Conservation (phyloP, 495 filamentous ascomycete genomes). For the Xylaria scruposa region DNA sequence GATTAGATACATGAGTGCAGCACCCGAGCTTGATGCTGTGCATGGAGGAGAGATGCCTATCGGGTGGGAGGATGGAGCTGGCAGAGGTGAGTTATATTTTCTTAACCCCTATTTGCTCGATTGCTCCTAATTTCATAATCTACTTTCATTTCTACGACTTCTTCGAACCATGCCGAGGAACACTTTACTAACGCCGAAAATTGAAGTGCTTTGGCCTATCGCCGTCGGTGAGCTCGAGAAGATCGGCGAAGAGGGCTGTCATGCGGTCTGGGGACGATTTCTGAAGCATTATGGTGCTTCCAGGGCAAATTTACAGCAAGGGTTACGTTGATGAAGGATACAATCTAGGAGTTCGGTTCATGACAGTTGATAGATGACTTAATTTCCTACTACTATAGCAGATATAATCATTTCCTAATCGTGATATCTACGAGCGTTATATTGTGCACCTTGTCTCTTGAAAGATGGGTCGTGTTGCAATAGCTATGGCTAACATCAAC, state of each 20-base stretch:
- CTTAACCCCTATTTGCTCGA: neutral
- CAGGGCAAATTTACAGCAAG: conserved; percentile 15
- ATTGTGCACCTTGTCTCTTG: too few species aligned
- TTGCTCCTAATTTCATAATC: neutral
- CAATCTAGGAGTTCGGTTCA: neutral
- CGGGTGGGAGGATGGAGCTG: conserved; percentile 57
- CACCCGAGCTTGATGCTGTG: conserved; percentile 44
- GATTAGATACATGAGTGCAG: conserved; percentile 51
- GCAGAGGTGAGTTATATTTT: too few species aligned
- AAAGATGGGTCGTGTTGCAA: too few species aligned
- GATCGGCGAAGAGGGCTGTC: conserved; percentile 7
- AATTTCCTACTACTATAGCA: neutral
- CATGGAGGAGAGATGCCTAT: conserved; percentile 45
- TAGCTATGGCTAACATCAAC: neutral
- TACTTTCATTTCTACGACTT: neutral
- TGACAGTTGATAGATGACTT: neutral
- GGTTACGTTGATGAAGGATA: neutral
- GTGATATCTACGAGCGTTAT: too few species aligned
- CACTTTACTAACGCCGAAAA: neutral
- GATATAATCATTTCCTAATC: neutral
- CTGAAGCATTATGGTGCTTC: conserved; percentile 53
- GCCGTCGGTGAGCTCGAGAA: conserved; percentile 50
- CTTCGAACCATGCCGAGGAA: neutral
- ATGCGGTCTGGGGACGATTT: conserved; percentile 50
- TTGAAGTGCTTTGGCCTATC: conserved; percentile 51